Percentiles rank a stretch among this genome's conserved stretches.
These are phyloP conservation scores for Leccinellum luteum DNA, from an alignment of 768 basidiomycete species.

Conservation along the genomic window DNA sequence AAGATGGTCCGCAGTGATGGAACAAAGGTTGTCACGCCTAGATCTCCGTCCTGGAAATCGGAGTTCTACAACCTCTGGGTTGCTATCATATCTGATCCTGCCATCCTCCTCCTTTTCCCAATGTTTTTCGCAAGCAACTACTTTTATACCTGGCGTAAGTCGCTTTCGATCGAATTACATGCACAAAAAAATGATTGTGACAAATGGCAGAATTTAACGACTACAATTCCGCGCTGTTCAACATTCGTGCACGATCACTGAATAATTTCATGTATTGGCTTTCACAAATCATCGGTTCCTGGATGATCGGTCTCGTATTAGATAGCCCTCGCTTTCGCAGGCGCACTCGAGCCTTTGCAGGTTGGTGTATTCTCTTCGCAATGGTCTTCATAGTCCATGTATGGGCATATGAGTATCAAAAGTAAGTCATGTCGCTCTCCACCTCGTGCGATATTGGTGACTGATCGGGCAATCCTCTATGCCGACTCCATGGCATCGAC, in stretches of 20 bases:
- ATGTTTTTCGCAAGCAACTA: slow-evolving; percentile 85
- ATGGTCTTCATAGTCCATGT: slow-evolving; percentile 69
- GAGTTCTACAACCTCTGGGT: slow-evolving; percentile 70
- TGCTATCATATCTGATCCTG: slow-evolving; percentile 66
- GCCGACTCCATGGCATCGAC: not conserved
- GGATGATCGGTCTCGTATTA: slow-evolving; percentile 67
- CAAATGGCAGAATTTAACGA: slow-evolving; percentile 64
- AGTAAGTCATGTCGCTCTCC: slow-evolving; percentile 40
- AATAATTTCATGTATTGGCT: slow-evolving; percentile 82
- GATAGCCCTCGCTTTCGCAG: slow-evolving; percentile 56
- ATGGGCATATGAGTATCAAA: slow-evolving; percentile 79
- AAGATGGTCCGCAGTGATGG: slow-evolving; percentile 77
- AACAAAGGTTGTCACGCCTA: slow-evolving; percentile 56
- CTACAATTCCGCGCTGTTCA: slow-evolving; percentile 77
- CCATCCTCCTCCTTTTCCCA: slow-evolving; percentile 76
- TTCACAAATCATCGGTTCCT: slow-evolving; percentile 72
- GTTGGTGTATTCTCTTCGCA: slow-evolving; percentile 59
- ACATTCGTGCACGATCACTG: slow-evolving; percentile 72
- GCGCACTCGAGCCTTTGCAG: slow-evolving; percentile 67
- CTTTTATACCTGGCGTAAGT: slow-evolving; percentile 83
- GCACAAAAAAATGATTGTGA: slow-evolving; percentile 7
- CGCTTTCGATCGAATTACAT: not conserved
- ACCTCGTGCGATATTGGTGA: not conserved
- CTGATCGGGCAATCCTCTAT: not conserved
- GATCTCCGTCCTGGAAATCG: slow-evolving; percentile 74